phyloP scores from a whole-genome alignment of 140 eudicot genomes.

The Oenanthe javanica region DNA sequence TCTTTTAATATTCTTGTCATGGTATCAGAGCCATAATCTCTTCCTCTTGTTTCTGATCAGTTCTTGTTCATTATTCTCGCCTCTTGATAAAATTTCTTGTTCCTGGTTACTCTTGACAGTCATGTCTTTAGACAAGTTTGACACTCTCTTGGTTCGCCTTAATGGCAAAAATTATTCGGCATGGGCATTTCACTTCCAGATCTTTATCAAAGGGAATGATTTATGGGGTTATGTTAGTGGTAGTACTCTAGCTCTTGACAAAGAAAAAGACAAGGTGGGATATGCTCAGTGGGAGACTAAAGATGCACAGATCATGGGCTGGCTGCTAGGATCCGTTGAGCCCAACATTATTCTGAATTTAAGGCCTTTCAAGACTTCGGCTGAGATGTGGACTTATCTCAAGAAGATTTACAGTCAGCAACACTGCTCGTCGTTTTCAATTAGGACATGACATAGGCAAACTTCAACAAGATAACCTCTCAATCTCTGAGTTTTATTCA shows the following conservation, averaged over 20 bases:
- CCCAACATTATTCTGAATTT: background rate
- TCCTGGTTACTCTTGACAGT: background rate
- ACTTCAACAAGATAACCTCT: background rate
- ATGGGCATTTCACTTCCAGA: background rate
- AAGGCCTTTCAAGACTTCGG: background rate
- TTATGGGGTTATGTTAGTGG: background rate
- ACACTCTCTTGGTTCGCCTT: background rate
- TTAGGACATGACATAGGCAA: background rate
- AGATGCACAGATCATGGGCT: background rate
- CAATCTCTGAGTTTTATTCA: background rate
- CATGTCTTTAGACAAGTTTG: background rate
- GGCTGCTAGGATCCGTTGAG: background rate
- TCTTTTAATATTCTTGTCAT: too few species aligned
- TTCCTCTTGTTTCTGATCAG: background rate
- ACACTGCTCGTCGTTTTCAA: background rate
- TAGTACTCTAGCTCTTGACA: background rate
- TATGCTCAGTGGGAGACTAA: slow-evolving; percentile 3
- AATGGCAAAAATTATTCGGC: background rate
- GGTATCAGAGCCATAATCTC: background rate
- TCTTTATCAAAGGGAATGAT: background rate
- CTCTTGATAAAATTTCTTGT: background rate
- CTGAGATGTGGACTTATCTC: background rate
- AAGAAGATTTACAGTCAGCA: background rate
- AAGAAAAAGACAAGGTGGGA: background rate
- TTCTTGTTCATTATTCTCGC: background rate